A percentile compares a stretch with the other conserved stretches of the same genome.
These are phyloP conservation scores for Nicotiana rustica DNA, from an alignment of 305 asterid species.

Conservation along the genomic window DNA sequence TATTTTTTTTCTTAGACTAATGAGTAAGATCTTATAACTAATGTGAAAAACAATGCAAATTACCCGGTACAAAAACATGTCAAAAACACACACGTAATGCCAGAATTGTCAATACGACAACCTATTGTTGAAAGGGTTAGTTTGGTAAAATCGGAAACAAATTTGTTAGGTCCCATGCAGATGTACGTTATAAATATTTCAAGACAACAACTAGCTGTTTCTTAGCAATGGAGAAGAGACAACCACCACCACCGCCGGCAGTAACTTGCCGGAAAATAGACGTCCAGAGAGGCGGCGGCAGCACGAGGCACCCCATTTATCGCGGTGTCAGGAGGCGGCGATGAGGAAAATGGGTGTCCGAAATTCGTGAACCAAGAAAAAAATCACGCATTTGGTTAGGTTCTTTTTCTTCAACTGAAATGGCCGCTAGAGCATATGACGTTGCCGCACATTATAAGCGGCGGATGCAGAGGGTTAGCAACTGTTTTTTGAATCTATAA, in stretches of 20 bases:
- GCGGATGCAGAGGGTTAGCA: too few relatives aligned
- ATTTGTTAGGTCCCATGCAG: constrained; percentile 7
- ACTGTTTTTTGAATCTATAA: too few relatives aligned
- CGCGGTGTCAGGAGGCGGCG: constrained; percentile 66
- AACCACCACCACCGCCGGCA: not conserved
- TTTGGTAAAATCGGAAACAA: not conserved
- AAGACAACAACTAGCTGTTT: too few relatives aligned
- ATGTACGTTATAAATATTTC: not conserved
- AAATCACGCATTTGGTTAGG: constrained; percentile 71
- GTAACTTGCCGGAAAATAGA: not conserved
- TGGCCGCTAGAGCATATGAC: constrained; percentile 74
- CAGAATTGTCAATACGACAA: not conserved
- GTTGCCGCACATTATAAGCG: constrained; percentile 48
- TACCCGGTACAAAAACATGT: too few relatives aligned
- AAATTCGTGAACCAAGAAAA: constrained; percentile 63
- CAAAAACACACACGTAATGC: too few relatives aligned
- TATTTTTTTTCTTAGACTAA: too few relatives aligned
- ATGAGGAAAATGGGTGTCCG: constrained; percentile 81
- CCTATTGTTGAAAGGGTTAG: not conserved
- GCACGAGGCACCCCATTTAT: constrained; percentile 58
- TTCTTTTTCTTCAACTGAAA: constrained; percentile 61
- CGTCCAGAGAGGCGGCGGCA: not conserved
- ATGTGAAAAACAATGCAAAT: too few relatives aligned
- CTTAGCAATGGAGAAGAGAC: not conserved
- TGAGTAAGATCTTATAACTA: too few relatives aligned